Base-by-base conservation (phyloP, 2,329 filamentous ascomycete genomes). In the Peltaster fructicola region DNA sequence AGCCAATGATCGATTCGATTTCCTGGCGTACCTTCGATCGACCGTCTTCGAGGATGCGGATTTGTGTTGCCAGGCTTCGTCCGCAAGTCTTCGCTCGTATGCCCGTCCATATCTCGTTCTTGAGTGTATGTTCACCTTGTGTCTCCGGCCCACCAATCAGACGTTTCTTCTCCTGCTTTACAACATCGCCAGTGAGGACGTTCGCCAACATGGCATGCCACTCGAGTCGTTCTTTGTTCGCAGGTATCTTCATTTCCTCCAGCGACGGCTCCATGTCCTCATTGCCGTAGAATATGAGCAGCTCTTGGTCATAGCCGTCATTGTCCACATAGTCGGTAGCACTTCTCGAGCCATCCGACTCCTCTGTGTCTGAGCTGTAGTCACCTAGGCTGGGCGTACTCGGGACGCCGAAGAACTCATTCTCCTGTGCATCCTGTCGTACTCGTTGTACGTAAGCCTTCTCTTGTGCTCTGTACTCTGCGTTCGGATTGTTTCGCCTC, bases 161-260 rank as follows among this genome's bases (percentile, higher is more conserved):
- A 21, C 88, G 72, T 51, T 92, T 91, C 62, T 98, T 98, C 56
- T 98, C 88, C 51, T 98, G 88, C 42, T 81, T 80, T 30, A 98
- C 85, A 6, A 98, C 88, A 49, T 98, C 88, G 36, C 88, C 88
- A 1, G 84, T 93, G 37, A 98, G 57, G 4, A 98, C 88, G 8
- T 85, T 90, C 31, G 85, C 80, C 29, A 98, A 57, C 88, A 98
- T 98, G 3, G 81, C 81, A 53, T 98, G 84, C 88, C 88, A 98
- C 53, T 98, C 88, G 13, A 98, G 60, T 21, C 85, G 65, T 51
- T 95, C 88, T 32, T 84, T 67, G 44, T 84, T 93, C 34, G 73
- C 71, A 1, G 82, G 78, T 40, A 93, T 78, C 50, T 78, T 76
- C 25, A 95, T 53, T 48, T 98, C 88, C 43, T 95, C 88, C 13